A percentile compares a stretch with the other conserved stretches of the same genome.
Conservation (phyloP, 1,139 yeast species). For the Pichia sorboxylosa region DNA sequence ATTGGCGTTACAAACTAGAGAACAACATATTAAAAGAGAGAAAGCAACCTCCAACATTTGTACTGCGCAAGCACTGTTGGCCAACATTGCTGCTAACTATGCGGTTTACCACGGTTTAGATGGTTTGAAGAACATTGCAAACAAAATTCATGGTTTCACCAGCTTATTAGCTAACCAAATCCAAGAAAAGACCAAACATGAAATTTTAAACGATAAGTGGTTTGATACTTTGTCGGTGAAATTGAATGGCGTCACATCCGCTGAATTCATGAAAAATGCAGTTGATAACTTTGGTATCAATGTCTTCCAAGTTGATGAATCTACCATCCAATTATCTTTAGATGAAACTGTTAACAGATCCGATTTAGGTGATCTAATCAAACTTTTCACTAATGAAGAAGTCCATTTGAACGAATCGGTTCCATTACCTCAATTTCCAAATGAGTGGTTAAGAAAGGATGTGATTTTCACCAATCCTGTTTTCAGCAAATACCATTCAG, state of each 20-base stretch:
- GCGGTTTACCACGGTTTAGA: constrained; percentile 94
- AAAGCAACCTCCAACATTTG: constrained; percentile 96
- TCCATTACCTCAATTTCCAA: constrained; percentile 41
- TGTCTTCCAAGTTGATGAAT: constrained; percentile 54
- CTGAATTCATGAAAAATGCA: constrained; percentile 46
- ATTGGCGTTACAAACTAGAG: constrained; percentile 92
- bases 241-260: constrained; percentile 40
- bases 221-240: constrained; percentile 80
- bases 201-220: constrained; percentile 45
- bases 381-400: constrained; percentile 39
- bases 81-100: constrained; percentile 91
- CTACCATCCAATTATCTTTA: constrained; percentile 59
- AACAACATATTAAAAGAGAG: constrained; percentile 94
- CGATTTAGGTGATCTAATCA: constrained; percentile 49
- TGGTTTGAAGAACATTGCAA: constrained; percentile 74
- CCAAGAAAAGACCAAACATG: constrained; percentile 30
- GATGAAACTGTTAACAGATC: constrained; percentile 72
- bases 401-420: constrained; percentile 16
- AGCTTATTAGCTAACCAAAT: constrained; percentile 56
- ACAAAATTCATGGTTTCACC: constrained; percentile 67
- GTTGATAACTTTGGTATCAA: constrained; percentile 56
- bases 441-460: constrained; percentile 48
- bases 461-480: constrained; percentile 60
- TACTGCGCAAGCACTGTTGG: constrained; percentile 93
- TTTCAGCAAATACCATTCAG: constrained; percentile 82